Evolutionary conservation across 345 rosid species (phyloP), one percentile per base, ranked within the genome.

Genomic region (Litchi chinensis): DNA sequence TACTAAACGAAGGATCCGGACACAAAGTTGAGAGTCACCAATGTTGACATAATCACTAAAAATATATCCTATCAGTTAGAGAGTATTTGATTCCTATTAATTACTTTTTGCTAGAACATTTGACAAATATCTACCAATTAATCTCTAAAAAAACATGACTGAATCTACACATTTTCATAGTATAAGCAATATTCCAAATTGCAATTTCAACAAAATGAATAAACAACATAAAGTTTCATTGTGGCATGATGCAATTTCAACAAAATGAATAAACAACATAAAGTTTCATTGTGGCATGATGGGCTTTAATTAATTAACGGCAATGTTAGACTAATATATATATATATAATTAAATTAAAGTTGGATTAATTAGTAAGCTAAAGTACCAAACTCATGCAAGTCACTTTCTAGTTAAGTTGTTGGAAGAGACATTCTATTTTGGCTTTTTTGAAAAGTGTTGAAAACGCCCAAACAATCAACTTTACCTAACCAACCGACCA

Each of bases 401-500:
- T 86, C 74, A n/a, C 82, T 60, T 73, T 81, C 80, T 10, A n/a
- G 24, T 26, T 73, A 40, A 65, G 60, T 46, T 26, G 69, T 48
- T 10, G 12, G 43, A 50, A 64, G 44, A 75, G 63, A 81, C 82
- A 81, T 74, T 77, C 80, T 67, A 18, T 40, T 69, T 77, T 76
- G 78, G 78, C 82, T 2, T 68, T 62, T 50, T 57, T 18, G 65
- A 10, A 71, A 79, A 79, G 65, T 67, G 85, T 66, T 79, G 81
- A 77, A 76, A 75, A 75, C 41, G 76, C 48, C 72, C 37, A 40
- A 24, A 40, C 71, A 46, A 39, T 48, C 62, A 63, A 72, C 85
- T 79, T 83, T 82, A 82, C 88, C 87, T 80, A 85, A 86, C 82
- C 81, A 74, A 71, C 88, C 86, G 82, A 78, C 86, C 86, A 65